Evolutionary conservation across 768 basidiomycete species (phyloP).

Genomic region (Cyclocybe cylindracea): DNA sequence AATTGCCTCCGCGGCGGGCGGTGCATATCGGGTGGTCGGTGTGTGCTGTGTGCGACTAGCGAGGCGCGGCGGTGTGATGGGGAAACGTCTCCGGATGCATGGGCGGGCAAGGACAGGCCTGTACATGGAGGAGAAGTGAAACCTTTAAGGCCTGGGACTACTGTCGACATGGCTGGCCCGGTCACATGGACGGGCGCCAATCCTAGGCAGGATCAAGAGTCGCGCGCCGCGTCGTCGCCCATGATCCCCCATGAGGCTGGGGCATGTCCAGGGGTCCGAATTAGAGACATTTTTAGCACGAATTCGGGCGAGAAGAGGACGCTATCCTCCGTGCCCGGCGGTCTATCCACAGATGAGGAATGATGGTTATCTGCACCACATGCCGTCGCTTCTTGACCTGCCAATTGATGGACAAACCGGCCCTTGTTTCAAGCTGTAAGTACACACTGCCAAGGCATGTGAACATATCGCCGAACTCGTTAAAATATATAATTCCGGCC

Average conservation of each 20-base stretch:
- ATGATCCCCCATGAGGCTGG: too few relatives aligned
- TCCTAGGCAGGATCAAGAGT: not conserved
- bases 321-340: slow-evolving; percentile 10
- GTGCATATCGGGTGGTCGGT: not conserved
- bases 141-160: too few relatives aligned
- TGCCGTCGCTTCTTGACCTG: slow-evolving; percentile 8
- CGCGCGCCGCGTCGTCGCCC: not conserved
- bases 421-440: slow-evolving; percentile 1
- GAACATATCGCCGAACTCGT: slow-evolving; percentile 8
- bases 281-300: not conserved
- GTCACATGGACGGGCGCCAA: slow-evolving; percentile 8
- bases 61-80: not conserved
- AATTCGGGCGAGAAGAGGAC: not conserved
- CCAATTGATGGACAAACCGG: slow-evolving; percentile 8
- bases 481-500: slow-evolving; percentile 7
- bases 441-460: slow-evolving; percentile 14
- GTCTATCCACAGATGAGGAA: slow-evolving; percentile 4
- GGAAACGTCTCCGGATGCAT: not conserved
- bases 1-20: not conserved
- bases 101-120: not conserved
- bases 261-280: too few relatives aligned
- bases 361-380: slow-evolving; percentile 10
- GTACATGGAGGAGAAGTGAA: slow-evolving; percentile 3
- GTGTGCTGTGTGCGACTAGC: not conserved
- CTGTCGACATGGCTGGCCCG: too few relatives aligned